Base-by-base conservation (phyloP, 352 stramenopile genomes). In the Phytophthora rubi region DNA sequence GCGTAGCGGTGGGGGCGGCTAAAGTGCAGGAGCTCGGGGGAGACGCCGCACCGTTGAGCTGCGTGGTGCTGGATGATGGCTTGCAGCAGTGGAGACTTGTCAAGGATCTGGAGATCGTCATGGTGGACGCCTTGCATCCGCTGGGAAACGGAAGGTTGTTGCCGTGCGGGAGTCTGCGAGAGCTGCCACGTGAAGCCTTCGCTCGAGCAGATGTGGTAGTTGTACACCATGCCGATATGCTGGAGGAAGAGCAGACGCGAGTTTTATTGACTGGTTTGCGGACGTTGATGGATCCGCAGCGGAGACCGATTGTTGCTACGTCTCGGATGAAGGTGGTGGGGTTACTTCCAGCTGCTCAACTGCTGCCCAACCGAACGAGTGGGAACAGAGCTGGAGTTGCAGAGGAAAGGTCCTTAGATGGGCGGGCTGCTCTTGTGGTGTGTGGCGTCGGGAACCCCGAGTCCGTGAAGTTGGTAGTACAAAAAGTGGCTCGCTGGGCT, bases 391-490 rank as follows among this genome's bases (percentile, higher is more conserved):
- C 0, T 23, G 44, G 45, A 0, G 28, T 18, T 47, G 28, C 28
- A 26, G 21, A 23, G 39, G 16, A 26, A 30, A 52, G 16, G 32
- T 35, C 18, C 2, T 68, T 81, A 42, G 8, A 70, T 21, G 67
- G 55, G 45, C 64, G 69, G 53, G 65, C 65, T 21, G 76, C 71
- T 18, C 35, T 91, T 10, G 66, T 90, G 3, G 62, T 89, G 30
- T 91, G 85, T 48, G 85, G 85, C 3, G 84, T 92, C 18, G 85
- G 85, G n/a, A 91, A 90, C 53, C 82, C 85, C 0, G 71, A 82
- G 51, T 92, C 85, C 2, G 84, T 92, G 2, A 56, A 67, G 12
- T 58, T 75, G 13, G 79, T 87, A 12, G 73, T 92, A n/a, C 49
- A 72, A 4, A 62, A 59, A 2, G 68, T 83, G 62, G 65, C 35